These are phyloP conservation scores for Phytopythium vexans DNA, from an alignment of 352 stramenopile genomes.

Conservation along the genomic window DNA sequence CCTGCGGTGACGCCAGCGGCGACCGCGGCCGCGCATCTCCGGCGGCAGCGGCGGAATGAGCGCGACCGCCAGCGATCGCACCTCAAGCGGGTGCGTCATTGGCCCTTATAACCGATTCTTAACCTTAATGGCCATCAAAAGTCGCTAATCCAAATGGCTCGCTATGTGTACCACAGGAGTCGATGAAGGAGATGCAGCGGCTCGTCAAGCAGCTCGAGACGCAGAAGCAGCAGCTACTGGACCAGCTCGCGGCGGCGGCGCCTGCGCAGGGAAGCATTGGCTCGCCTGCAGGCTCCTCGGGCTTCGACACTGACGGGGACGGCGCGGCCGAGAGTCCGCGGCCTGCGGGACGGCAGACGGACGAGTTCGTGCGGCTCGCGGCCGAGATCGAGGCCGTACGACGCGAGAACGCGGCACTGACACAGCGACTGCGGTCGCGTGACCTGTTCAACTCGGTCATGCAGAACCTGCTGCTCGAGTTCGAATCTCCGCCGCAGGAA, in stretches of 20 bases:
- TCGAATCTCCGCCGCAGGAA: conserved; percentile 9
- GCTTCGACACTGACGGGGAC: no score
- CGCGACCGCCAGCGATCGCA: conserved; percentile 54
- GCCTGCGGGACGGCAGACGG: conserved; percentile 9
- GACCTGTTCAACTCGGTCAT: conserved; percentile 48
- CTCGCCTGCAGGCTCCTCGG: no score
- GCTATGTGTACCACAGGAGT: conserved; percentile 16
- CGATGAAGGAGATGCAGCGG: conserved; percentile 49
- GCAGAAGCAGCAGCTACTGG: conserved; percentile 36
- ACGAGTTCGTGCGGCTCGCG: conserved; percentile 40
- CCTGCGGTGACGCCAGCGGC: not conserved
- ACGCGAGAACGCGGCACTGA: conserved; percentile 39
- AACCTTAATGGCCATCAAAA: not conserved
- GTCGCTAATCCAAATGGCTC: not conserved
- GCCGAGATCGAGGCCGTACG: conserved; percentile 46
- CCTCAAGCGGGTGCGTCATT: conserved; percentile 39
- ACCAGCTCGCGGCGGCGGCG: conserved; percentile 2
- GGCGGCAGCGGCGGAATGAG: conserved; percentile 49
- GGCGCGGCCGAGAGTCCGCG: no score
- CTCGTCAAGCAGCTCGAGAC: conserved; percentile 41
- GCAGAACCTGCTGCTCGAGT: conserved; percentile 54
- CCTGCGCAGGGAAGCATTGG: not conserved
- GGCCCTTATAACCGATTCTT: not conserved
- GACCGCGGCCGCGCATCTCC: conserved; percentile 12
- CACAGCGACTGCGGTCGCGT: conserved; percentile 28